Base-by-base conservation (phyloP, 2,329 filamentous ascomycete species). In the Raffaelea deltoideospora region DNA sequence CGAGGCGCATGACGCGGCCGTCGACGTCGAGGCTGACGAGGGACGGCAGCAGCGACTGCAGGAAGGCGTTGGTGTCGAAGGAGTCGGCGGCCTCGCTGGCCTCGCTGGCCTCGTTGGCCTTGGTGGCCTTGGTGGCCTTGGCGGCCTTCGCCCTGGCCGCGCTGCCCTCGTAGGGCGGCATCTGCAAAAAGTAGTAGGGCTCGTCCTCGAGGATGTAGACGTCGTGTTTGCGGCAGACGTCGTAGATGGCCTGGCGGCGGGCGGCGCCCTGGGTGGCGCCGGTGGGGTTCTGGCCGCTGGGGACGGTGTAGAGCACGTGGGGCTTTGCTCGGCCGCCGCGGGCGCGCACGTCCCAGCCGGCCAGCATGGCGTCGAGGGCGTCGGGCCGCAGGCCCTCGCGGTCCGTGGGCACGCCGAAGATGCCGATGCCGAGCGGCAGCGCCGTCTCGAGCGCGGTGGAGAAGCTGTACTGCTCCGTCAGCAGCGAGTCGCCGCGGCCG, bases 391-490 rank as follows among this genome's bases (percentile, higher is more conserved):
- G 50, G 0, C 71, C 71, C 48, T 76, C 50, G 2, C 57, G 63
- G 41, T 76, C 71, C 39, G 74, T 63, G 10, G 49, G 47, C 13
- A 64, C 60, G 10, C 70, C 71, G 39, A 67, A 58, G 1, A 65
- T 58, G 39, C 59, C 60, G 40, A 74, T 53, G 0, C 69, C 69
- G 3, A 76, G 50, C 1, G 71, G 70, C 5, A 51, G 50, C 4
- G 70, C 64, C 2, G 71, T 75, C 56, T 76, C 71, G 3, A 75
- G 58, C 10, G 71, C 70, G 0, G 82, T 82, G 7, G 80, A 76
- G 60, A 95, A 98, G 28, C 84, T 88, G 57, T 88, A 96, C 51
- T 88, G 80, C 57, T 96, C 90, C 9, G 83, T 87, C 18, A 96
- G 58, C 34, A 96, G 63, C 41, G 76, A 73, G 52, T 96, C 86